Evolutionary conservation across 768 basidiomycete species (phyloP), one percentile per base, ranked within the genome.

Genomic region (Tricholoma bakamatsutake): DNA sequence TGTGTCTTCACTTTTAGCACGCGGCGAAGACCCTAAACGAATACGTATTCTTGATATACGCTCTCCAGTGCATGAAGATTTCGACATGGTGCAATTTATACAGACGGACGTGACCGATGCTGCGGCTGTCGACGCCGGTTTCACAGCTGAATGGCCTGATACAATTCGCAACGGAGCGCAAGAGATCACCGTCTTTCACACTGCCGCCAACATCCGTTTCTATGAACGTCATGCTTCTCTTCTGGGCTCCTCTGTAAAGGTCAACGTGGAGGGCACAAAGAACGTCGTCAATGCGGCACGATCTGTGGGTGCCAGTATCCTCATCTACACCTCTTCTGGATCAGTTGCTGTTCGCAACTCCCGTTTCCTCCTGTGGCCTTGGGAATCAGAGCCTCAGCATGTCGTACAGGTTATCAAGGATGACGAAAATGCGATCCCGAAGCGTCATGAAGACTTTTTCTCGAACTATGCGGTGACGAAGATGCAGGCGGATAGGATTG

Each of bases 391-490:
- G 55, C 85, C 87, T 0, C 59, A 72, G 27, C 68, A 71, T 58
- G 83, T 84, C 60, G 75, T 86, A 7, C 89, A 92, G 66, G 70
- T 78, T 3, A 73, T 87, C 56, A 77, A 78, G 53, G 88, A 90
- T 63, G 81, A 84, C 55, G 83, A 88, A 47, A 59, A 54, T 24
- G 61, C 66, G 11, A 59, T 81, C 1, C 84, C 85, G 8, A 79
- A 73, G 61, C 70, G 65, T 4, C 85, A 87, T 60, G 69, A 77
- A 12, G 74, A 85, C 11, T 87, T 83, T 66, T 90, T 88, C 69
- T 90, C 88, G 11, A 91, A 90, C 65, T 91, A 91, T 55, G 87
- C 88, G 0, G 79, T 72, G 21, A 81, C 85, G 39, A 91, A 91
- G 65, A 62, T 71, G 7, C 67, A 72, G 27, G 88, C 80, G 1